Evolutionary conservation across 2,329 filamentous ascomycete species (phyloP).

Genomic region (Sarocladium kiliense): DNA sequence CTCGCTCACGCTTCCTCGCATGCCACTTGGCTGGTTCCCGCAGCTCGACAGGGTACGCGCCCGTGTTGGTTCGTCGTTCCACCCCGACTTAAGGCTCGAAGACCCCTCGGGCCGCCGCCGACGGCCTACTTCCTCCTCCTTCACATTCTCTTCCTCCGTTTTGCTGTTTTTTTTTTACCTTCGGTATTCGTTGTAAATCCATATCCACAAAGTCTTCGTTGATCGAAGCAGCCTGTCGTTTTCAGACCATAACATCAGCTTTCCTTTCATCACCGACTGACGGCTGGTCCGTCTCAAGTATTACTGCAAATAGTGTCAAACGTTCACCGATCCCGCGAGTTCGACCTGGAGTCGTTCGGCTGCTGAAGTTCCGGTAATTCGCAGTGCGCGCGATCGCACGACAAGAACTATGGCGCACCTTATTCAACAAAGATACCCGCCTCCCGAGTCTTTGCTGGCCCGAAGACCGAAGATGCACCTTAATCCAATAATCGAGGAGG

Average conservation of each 20-base stretch:
- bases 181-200: constrained; percentile 12
- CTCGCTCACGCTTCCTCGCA: neutral
- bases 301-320: constrained; percentile 8
- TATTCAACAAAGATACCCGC: constrained; percentile 30
- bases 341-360: constrained; percentile 3
- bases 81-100: constrained; percentile 14
- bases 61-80: neutral
- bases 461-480: constrained; percentile 48
- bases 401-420: constrained; percentile 4
- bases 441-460: constrained; percentile 50
- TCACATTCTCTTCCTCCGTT: constrained; percentile 25
- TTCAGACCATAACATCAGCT: constrained; percentile 11
- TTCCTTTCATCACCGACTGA: constrained; percentile 19
- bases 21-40: neutral
- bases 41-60: neutral
- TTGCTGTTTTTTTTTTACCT: constrained; percentile 16
- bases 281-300: constrained; percentile 25
- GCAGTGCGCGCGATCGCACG: neutral
- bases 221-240: constrained; percentile 40
- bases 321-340: neutral
- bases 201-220: constrained; percentile 33
- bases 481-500: constrained; percentile 63
- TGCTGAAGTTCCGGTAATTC: neutral
- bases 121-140: constrained; percentile 25
- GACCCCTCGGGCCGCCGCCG: constrained; percentile 11